Conservation (phyloP, 2,329 filamentous ascomycete genomes). For the Phyllosticta citribraziliensis region DNA sequence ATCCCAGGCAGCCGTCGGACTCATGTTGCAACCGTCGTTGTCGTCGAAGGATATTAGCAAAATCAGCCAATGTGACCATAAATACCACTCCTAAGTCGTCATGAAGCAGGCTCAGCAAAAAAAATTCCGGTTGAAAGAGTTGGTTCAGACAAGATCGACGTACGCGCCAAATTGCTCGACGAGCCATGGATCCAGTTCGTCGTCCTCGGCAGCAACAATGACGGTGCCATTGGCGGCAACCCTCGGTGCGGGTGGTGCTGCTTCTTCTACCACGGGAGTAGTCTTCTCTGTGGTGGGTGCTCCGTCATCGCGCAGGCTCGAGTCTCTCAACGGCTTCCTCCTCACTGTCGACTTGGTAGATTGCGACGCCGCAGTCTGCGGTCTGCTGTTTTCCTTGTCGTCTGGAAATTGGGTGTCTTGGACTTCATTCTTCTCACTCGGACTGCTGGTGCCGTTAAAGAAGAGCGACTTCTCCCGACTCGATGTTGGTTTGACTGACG, state of each 20-base stretch:
- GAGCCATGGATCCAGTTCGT: conserved; percentile 30
- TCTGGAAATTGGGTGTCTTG: background rate
- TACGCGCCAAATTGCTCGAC: conserved; percentile 30
- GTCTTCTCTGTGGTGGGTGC: background rate
- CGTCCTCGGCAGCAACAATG: background rate
- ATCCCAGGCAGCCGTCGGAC: background rate
- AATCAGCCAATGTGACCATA: background rate
- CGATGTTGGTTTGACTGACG: conserved; percentile 4
- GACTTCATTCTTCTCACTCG: background rate
- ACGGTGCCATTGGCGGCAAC: background rate
- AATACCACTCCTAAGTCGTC: background rate
- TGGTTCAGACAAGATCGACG: conserved; percentile 22
- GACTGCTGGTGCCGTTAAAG: conserved; percentile 13
- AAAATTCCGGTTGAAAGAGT: conserved; percentile 8
- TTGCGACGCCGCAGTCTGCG: background rate
- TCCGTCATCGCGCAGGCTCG: background rate
- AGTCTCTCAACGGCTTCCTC: background rate
- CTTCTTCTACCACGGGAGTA: background rate
- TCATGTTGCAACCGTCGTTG: background rate
- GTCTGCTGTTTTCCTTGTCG: background rate
- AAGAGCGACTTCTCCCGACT: conserved; percentile 12
- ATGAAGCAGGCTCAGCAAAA: background rate
- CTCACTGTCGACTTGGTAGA: conserved; percentile 6
- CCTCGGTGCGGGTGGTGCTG: background rate
- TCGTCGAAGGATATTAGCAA: background rate